Base-by-base conservation (phyloP, 176 grass and related monocot genomes). In the Eremochloa ophiuroides region DNA sequence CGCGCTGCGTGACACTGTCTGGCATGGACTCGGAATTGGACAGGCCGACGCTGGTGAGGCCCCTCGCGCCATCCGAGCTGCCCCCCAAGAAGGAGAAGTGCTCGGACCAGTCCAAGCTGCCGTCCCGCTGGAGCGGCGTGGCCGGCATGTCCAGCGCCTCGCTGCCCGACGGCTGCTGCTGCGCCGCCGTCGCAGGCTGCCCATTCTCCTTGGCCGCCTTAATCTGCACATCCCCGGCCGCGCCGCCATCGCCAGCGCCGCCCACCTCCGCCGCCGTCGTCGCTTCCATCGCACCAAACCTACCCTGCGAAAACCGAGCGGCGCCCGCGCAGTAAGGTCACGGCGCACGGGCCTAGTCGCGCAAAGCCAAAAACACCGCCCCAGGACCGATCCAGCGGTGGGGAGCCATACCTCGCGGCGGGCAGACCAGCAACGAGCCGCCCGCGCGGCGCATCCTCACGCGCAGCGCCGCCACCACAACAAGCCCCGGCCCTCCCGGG, bases 71-170 rank as follows among this genome's bases (percentile, higher is more conserved):
- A 14, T 82, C 89, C 2, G 80, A 71, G 43, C 62, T 87, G 40
- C 71, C 60, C 28, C 53, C 42, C 40, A 99, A 88, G 72, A 91
- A 89, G 10, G 84, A 67, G 80, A 96, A 96, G 17, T 96, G 91
- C 56, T 93, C 93, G 0, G 87, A 87, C 97, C 97, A 99, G 23
- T 94, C 91, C 1, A 87, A n/a, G n/a, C n/a, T n/a, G n/a, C n/a
- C 17, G 41, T 87, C 89, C 61, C 63, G 84, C 35, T 11, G 46
- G n/a, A 76, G 61, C 7, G 80, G 75, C 27, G 48, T 82, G 28
- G 88, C 77, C 15, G 84, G 80, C 72, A 83, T 92, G 51, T 93
- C 86, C 33, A 76, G 59, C 6, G 69, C 75, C 76, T 91, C 79
- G 28, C 75, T 76, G 30, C 62, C 38, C 0, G 41, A 59, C 18